Percentiles rank a stretch among this genome's conserved stretches.
Evolutionary conservation across 1,284 basidiomycete species (phyloP).

Genomic region (Cryptococcus deneoformans): DNA sequence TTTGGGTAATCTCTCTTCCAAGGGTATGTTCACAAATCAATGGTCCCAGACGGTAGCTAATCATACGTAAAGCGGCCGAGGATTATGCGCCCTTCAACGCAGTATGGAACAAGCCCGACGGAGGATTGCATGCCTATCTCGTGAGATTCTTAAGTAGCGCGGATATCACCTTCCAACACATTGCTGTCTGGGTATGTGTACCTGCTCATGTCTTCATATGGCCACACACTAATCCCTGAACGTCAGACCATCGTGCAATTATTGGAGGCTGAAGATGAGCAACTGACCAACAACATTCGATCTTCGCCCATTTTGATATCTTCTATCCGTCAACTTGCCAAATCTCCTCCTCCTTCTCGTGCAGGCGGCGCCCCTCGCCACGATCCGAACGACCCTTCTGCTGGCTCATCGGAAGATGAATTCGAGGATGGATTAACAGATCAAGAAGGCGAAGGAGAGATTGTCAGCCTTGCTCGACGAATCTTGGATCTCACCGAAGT

Average conservation of each 20-base stretch:
- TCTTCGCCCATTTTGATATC: conserved; percentile 74
- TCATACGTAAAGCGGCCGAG: conserved; percentile 60
- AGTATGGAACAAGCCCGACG: conserved; percentile 97
- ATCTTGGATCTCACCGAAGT: conserved; percentile 82
- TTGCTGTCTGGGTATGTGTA: conserved; percentile 77
- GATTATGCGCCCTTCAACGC: conserved; percentile 98
- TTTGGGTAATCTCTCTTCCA: conserved; percentile 94
- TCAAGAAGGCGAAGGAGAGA: conserved; percentile 58
- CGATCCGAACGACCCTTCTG: conserved; percentile 43
- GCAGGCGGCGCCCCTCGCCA: conserved; percentile 57
- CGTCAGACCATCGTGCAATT: conserved; percentile 84
- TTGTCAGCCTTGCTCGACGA: conserved; percentile 74
- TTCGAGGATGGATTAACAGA: conserved; percentile 64
- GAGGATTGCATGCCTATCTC: conserved; percentile 93
- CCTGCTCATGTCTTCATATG: not conserved
- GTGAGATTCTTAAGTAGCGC: conserved; percentile 90
- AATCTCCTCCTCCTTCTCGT: conserved; percentile 68
- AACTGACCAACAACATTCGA: conserved; percentile 84
- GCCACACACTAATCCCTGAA: not conserved
- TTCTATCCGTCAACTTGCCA: conserved; percentile 76
- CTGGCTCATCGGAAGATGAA: conserved; percentile 57
- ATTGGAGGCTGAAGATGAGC: conserved; percentile 90
- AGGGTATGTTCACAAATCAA: conserved; percentile 57
- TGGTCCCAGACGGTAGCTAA: not conserved
- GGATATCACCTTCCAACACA: conserved; percentile 99